phyloP scores from a whole-genome alignment of 441 rosid genomes.

The Gossypium davidsonii region DNA sequence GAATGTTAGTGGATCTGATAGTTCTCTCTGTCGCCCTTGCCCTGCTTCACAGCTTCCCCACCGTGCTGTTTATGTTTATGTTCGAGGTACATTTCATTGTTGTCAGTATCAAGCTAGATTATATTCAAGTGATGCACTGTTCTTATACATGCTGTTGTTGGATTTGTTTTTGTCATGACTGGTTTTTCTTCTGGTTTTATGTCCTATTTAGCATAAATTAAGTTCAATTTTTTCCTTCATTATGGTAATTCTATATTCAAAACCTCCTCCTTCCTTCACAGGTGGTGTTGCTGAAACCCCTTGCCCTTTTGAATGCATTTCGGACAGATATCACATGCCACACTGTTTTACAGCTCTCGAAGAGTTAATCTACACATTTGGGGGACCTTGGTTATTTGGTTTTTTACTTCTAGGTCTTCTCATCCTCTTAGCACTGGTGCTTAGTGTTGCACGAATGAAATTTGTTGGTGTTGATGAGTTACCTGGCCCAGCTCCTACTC shows the following conservation, averaged over 20 bases:
- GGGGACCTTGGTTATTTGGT: constrained; percentile 97
- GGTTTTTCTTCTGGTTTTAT: neutral
- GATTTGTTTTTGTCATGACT: neutral
- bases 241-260: neutral
- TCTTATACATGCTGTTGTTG: neutral
- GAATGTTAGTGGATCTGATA: constrained; percentile 79
- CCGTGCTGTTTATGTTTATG: constrained; percentile 69
- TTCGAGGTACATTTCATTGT: constrained; percentile 59
- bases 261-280: constrained; percentile 28
- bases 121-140: neutral
- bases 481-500: constrained; percentile 93
- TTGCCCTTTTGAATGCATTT: constrained; percentile 85
- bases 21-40: constrained; percentile 69
- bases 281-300: constrained; percentile 94
- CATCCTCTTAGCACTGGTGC: constrained; percentile 87
- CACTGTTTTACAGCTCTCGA: constrained; percentile 96
- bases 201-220: neutral
- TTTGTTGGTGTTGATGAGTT: constrained; percentile 94
- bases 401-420: constrained; percentile 86
- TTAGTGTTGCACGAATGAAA: constrained; percentile 97
- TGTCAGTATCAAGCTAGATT: neutral
- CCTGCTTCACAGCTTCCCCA: constrained; percentile 75
- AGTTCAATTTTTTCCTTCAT: constrained; percentile 1
- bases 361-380: constrained; percentile 96
- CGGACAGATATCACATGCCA: constrained; percentile 98